Conservation (phyloP, 2,329 filamentous ascomycete genomes). For the Fusarium duplospermum region DNA sequence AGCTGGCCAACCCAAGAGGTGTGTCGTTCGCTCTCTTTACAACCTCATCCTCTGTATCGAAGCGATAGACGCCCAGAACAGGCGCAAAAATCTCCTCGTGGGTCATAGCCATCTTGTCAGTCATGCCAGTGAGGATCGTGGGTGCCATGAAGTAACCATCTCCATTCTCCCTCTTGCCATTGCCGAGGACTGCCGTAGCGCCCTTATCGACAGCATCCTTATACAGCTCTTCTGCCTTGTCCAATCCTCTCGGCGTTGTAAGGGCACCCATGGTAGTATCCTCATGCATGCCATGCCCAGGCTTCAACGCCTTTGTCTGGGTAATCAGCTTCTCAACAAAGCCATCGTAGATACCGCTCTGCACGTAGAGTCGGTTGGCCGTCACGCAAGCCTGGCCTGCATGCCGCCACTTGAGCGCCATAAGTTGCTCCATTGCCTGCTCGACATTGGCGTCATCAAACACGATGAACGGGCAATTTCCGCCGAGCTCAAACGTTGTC, state of each 20-base stretch:
- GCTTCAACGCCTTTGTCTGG: constrained; percentile 11
- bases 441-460: constrained; percentile 76
- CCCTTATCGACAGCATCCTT: constrained; percentile 22
- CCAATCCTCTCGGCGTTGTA: constrained; percentile 21
- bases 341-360: constrained; percentile 67
- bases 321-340: constrained; percentile 13
- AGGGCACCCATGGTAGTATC: constrained; percentile 24
- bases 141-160: constrained; percentile 32
- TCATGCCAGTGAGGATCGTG: constrained; percentile 23
- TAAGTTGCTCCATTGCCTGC: constrained; percentile 72
- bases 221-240: constrained; percentile 10
- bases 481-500: constrained; percentile 75
- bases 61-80: constrained; percentile 21
- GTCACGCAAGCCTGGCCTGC: constrained; percentile 78
- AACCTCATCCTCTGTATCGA: constrained; percentile 31
- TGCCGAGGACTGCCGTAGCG: background rate
- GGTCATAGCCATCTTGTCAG: background rate
- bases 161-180: constrained; percentile 6
- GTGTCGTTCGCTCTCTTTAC: constrained; percentile 26
- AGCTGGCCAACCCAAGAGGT: constrained; percentile 22
- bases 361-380: constrained; percentile 69
- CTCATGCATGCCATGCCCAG: constrained; percentile 21
- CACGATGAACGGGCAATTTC: constrained; percentile 75
- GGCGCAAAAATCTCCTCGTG: constrained; percentile 35
- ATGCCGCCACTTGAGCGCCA: constrained; percentile 72